phyloP scores from a whole-genome alignment of 306 rosid species.

The Alnus rubra region DNA sequence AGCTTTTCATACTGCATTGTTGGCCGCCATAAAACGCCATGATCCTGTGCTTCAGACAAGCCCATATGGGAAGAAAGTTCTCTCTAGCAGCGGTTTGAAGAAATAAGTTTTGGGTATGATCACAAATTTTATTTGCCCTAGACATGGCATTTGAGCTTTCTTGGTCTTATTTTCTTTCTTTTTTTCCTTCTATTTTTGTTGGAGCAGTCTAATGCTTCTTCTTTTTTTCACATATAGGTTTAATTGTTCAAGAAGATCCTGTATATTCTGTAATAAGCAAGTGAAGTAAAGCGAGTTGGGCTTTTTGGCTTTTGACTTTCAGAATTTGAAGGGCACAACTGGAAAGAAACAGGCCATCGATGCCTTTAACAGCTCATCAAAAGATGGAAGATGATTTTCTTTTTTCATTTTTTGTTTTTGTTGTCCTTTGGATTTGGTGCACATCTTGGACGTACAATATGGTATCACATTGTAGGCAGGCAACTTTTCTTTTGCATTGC shows the following conservation, averaged over 20 bases:
- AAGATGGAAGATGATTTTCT: neutral
- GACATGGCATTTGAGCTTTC: neutral
- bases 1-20: slow-evolving; percentile 32
- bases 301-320: neutral
- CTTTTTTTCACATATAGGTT: slow-evolving; percentile 20
- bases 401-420: neutral
- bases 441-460: neutral
- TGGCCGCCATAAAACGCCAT: slow-evolving; percentile 48
- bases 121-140: neutral
- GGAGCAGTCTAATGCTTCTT: neutral
- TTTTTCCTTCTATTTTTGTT: neutral
- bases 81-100: slow-evolving; percentile 36
- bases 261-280: slow-evolving; percentile 35
- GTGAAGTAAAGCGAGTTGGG: slow-evolving; percentile 11
- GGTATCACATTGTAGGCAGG: slow-evolving; percentile 16
- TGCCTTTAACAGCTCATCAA: slow-evolving; percentile 5
- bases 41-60: slow-evolving; percentile 42
- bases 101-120: slow-evolving; percentile 26
- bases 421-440: neutral
- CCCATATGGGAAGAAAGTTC: slow-evolving; percentile 60
- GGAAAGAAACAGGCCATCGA: neutral
- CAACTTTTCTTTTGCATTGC: slow-evolving; percentile 17
- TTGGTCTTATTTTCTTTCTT: neutral
- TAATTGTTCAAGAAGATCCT: slow-evolving; percentile 16
- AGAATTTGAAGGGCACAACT: neutral